These are phyloP conservation scores for Oryza nivara DNA, from an alignment of 176 grass and related monocot genomes.

Conservation along the genomic window DNA sequence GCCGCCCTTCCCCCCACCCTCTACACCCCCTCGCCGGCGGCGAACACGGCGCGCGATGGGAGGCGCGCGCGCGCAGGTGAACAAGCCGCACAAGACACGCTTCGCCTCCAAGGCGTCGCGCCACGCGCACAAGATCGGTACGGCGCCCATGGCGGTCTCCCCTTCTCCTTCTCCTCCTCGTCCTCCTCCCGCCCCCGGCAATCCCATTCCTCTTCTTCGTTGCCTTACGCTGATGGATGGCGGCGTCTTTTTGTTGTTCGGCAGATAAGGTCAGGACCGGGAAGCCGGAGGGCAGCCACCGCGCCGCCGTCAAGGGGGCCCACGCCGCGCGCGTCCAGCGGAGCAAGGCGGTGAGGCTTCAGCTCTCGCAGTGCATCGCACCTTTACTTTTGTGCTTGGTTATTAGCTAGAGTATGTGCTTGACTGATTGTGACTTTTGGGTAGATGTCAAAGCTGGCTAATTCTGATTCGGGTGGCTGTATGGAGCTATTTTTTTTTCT, in stretches of 20 bases:
- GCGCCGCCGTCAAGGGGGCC: conserved; percentile 61
- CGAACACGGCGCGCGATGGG: conserved; percentile 49
- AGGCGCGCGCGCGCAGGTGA: conserved; percentile 71
- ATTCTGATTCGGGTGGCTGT: background rate
- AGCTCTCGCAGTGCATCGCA: background rate
- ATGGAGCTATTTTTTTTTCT: conserved; percentile 1
- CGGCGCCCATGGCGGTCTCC: background rate
- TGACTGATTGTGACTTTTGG: background rate
- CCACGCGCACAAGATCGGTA: conserved; percentile 67
- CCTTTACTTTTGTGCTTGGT: background rate
- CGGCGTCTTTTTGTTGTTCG: background rate
- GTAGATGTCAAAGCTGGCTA: background rate
- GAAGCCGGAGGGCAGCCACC: conserved; percentile 55
- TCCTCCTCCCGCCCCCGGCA: background rate
- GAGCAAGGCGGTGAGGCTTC: conserved; percentile 70
- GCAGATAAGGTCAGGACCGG: conserved; percentile 66
- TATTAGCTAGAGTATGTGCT: background rate
- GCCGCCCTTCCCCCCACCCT: background rate
- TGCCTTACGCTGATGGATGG: background rate
- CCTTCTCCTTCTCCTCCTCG: background rate
- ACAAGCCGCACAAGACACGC: conserved; percentile 92
- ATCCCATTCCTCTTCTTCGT: background rate
- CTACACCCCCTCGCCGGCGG: background rate
- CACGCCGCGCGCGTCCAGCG: conserved; percentile 77
- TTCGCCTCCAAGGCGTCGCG: conserved; percentile 90